A percentile compares a stretch with the other conserved stretches of the same genome.
Conservation (phyloP, 2,329 filamentous ascomycete genomes). For the Colletotrichum karsti region DNA sequence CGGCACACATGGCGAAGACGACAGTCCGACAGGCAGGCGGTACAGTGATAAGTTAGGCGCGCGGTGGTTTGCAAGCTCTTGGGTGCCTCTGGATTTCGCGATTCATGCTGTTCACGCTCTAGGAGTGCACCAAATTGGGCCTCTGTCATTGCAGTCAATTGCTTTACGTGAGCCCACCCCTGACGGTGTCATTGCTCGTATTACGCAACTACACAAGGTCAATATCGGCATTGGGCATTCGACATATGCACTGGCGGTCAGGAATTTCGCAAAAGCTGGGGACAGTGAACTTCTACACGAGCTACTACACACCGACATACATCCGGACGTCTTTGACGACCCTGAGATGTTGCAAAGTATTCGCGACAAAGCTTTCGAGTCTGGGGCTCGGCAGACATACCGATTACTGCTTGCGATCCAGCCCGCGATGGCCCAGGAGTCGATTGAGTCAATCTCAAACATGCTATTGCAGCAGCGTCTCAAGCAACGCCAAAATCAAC, state of each 20-base stretch:
- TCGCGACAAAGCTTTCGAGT: slow-evolving; percentile 40
- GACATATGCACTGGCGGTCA: slow-evolving; percentile 72
- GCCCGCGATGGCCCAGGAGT: slow-evolving; percentile 40
- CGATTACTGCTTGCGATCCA: slow-evolving; percentile 55
- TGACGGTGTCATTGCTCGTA: slow-evolving; percentile 63
- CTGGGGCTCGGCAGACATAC: slow-evolving; percentile 50
- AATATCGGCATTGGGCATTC: slow-evolving; percentile 71
- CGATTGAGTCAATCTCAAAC: slow-evolving; percentile 41
- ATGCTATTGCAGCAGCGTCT: slow-evolving; percentile 40
- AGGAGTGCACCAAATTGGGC: slow-evolving; percentile 76
- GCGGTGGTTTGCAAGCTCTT: slow-evolving; percentile 79
- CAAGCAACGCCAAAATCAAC: slow-evolving; percentile 34
- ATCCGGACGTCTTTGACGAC: slow-evolving; percentile 65
- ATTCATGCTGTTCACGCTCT: slow-evolving; percentile 76
- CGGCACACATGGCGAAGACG: slow-evolving; percentile 47
- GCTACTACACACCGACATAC: slow-evolving; percentile 58
- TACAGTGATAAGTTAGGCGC: slow-evolving; percentile 78
- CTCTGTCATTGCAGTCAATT: slow-evolving; percentile 80
- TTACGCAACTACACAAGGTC: slow-evolving; percentile 67
- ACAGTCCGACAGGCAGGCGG: slow-evolving; percentile 51
- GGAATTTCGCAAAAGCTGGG: slow-evolving; percentile 67
- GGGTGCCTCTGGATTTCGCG: slow-evolving; percentile 76
- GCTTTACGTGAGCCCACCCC: slow-evolving; percentile 70
- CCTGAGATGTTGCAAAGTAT: slow-evolving; percentile 48
- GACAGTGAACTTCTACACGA: slow-evolving; percentile 58